Percentiles rank a stretch among this genome's conserved stretches.
These are phyloP conservation scores for Actinomortierella ambigua DNA, from an alignment of 371 early-diverging fungal genomes.

Conservation along the genomic window DNA sequence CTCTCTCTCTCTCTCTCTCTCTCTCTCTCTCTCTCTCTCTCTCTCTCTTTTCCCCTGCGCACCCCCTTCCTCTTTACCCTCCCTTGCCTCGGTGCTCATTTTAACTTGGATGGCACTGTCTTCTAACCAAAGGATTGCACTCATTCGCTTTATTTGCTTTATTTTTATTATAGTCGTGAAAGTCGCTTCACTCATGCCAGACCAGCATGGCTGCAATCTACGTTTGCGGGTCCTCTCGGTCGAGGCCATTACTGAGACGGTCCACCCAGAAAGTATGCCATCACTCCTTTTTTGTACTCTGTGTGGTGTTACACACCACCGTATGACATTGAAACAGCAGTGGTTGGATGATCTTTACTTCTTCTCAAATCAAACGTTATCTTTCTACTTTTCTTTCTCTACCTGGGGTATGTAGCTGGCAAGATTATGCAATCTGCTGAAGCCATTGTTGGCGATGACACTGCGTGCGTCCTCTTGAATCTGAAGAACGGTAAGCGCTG, in stretches of 20 bases:
- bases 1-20: too few relatives aligned
- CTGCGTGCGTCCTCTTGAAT: slow-evolving; percentile 36
- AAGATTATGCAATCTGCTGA: slow-evolving; percentile 39
- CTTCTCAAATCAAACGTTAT: too few relatives aligned
- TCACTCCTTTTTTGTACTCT: too few relatives aligned
- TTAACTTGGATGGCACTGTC: too few relatives aligned
- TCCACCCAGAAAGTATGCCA: slow-evolving; percentile 40
- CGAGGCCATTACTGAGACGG: slow-evolving; percentile 37
- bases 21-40: background rate
- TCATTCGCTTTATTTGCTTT: background rate
- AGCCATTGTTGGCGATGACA: slow-evolving; percentile 40
- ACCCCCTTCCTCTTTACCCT: slow-evolving; percentile 18
- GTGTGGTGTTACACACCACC: too few relatives aligned
- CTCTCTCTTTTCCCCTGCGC: background rate
- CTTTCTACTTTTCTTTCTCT: background rate
- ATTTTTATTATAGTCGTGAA: slow-evolving; percentile 19
- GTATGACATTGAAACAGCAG: too few relatives aligned
- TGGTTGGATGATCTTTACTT: too few relatives aligned
- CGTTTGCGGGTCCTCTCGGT: slow-evolving; percentile 37
- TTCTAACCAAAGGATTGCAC: too few relatives aligned
- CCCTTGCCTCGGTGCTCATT: background rate
- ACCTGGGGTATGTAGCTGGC: slow-evolving; percentile 17
- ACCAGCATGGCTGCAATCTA: slow-evolving; percentile 40
- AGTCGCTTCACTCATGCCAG: slow-evolving; percentile 41
- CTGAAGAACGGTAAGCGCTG: slow-evolving; percentile 39